Percentiles rank a stretch among this genome's conserved stretches.
Evolutionary conservation across 192 early-diverging fungal species (phyloP).

Genomic region (Umbelopsis ramanniana): DNA sequence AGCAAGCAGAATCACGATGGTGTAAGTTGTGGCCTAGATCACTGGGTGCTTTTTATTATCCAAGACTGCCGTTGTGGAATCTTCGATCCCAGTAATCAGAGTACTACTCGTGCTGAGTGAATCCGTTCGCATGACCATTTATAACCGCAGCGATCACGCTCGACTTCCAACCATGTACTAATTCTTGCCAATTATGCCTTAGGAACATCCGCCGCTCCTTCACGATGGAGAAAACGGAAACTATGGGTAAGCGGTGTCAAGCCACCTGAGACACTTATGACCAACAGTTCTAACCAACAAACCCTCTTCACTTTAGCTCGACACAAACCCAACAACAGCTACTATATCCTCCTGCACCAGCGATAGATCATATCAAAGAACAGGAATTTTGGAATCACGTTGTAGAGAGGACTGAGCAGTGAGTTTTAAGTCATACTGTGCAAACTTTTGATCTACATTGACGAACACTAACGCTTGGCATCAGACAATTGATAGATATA

Average conservation of each 20-base stretch:
- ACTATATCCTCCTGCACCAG: constrained; percentile 12
- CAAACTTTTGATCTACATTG: background rate
- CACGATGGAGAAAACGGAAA: background rate
- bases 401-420: constrained; percentile 31
- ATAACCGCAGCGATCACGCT: too few species aligned
- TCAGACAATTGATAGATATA: constrained; percentile 32
- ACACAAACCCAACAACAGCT: background rate
- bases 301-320: background rate
- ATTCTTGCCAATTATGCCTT: background rate
- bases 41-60: background rate
- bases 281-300: background rate
- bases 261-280: too few species aligned
- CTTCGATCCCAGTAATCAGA: too few species aligned
- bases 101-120: too few species aligned
- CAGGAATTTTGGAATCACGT: constrained; percentile 37
- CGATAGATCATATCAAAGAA: constrained; percentile 21
- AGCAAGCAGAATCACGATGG: constrained; percentile 16
- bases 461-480: background rate
- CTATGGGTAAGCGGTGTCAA: background rate
- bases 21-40: background rate
- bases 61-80: too few species aligned
- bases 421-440: background rate
- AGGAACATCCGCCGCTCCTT: background rate
- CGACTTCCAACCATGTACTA: background rate
- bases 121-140: too few species aligned